Conservation (phyloP, 371 early-diverging fungal species). For the Mucor sp. region DNA sequence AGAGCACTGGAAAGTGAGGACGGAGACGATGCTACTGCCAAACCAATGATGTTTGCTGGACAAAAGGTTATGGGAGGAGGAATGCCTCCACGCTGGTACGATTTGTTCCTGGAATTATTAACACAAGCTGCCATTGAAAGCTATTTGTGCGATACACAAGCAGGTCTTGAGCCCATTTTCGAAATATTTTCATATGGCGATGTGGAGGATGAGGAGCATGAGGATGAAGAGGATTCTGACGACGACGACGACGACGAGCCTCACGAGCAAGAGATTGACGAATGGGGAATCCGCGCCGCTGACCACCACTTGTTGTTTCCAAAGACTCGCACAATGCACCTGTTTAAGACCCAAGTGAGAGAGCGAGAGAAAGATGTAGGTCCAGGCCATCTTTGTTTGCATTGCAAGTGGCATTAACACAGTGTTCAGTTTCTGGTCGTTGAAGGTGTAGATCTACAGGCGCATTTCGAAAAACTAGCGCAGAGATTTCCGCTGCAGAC, state of each 20-base stretch:
- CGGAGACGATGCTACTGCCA: slow-evolving; percentile 17
- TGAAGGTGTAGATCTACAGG: slow-evolving; percentile 36
- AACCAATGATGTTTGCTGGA: slow-evolving; percentile 46
- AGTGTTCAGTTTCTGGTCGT: slow-evolving; percentile 42
- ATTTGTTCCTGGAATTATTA: slow-evolving; percentile 58
- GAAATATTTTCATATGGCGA: slow-evolving; percentile 67
- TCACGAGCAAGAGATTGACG: slow-evolving; percentile 28
- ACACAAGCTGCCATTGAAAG: slow-evolving; percentile 66
- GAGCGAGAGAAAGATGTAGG: slow-evolving; percentile 54
- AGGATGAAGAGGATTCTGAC: slow-evolving; percentile 25
- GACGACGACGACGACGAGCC: slow-evolving; percentile 28
- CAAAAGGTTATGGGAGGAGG: slow-evolving; percentile 57
- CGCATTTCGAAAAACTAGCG: slow-evolving; percentile 54
- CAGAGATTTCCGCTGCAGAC: slow-evolving; percentile 49
- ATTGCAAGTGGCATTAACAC: neutral
- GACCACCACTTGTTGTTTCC: slow-evolving; percentile 54
- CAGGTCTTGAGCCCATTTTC: slow-evolving; percentile 55
- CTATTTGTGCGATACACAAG: slow-evolving; percentile 58
- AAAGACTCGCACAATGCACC: slow-evolving; percentile 52
- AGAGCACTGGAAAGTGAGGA: slow-evolving; percentile 37
- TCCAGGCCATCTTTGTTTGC: neutral
- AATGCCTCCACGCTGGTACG: slow-evolving; percentile 62
- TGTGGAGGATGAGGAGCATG: slow-evolving; percentile 51
- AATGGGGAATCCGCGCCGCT: slow-evolving; percentile 47
- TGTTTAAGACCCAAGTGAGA: slow-evolving; percentile 49